Percentiles rank a stretch among this genome's conserved stretches.
Conservation (phyloP, 441 rosid species). For the Corymbia calophylla region DNA sequence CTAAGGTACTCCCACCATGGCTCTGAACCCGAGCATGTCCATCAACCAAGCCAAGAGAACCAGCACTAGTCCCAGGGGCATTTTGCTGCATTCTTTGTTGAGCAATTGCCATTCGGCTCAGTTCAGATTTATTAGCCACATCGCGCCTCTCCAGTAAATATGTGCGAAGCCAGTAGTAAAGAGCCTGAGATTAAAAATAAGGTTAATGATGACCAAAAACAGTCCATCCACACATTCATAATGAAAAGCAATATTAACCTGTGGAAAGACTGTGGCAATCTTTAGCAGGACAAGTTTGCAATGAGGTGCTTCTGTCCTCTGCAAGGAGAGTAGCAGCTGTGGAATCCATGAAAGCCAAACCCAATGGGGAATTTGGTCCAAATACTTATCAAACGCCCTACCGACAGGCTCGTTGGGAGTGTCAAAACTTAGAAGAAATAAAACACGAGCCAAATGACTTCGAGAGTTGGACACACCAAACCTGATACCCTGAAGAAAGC, state of each 20-base stretch:
- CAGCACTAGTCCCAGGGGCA: slow-evolving; percentile 37
- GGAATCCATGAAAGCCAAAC: slow-evolving; percentile 99
- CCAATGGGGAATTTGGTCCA: slow-evolving; percentile 98
- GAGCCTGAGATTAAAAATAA: slow-evolving; percentile 48
- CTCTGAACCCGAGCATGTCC: slow-evolving; percentile 43
- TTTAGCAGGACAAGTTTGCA: slow-evolving; percentile 92
- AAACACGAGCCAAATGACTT: slow-evolving; percentile 95
- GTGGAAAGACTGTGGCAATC: slow-evolving; percentile 88
- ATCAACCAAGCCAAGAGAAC: slow-evolving; percentile 48
- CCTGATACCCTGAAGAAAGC: slow-evolving; percentile 99
- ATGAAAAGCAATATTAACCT: slow-evolving; percentile 26
- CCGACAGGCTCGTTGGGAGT: slow-evolving; percentile 91
- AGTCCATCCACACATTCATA: neutral
- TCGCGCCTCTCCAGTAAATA: slow-evolving; percentile 98
- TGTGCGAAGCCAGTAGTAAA: slow-evolving; percentile 97
- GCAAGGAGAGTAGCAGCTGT: slow-evolving; percentile 92
- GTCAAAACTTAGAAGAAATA: slow-evolving; percentile 97
- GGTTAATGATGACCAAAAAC: neutral
- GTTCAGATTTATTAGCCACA: slow-evolving; percentile 87
- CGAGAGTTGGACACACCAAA: slow-evolving; percentile 94
- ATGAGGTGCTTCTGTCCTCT: slow-evolving; percentile 96
- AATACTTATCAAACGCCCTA: slow-evolving; percentile 88
- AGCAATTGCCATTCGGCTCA: slow-evolving; percentile 66
- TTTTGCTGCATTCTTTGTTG: slow-evolving; percentile 92
- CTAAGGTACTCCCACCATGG: slow-evolving; percentile 47